Base-by-base conservation (phyloP, 768 basidiomycete genomes). In the Suillus subalutaceus region DNA sequence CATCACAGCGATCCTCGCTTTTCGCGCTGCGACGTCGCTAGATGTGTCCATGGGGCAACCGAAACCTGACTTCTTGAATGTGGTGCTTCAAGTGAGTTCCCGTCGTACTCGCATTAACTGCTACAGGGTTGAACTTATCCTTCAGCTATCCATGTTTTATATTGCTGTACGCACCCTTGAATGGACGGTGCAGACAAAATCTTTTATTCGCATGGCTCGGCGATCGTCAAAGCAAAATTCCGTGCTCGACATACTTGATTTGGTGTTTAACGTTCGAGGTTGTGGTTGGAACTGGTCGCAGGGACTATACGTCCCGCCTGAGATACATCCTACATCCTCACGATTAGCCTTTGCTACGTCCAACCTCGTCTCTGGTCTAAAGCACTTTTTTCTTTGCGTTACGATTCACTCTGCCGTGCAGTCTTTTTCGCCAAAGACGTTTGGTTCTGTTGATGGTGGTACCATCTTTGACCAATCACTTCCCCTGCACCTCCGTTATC, bases 251-350 rank as follows among this genome's bases (percentile, higher is more conserved):
- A 82, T 83, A 3, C 67, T 82, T 16, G 88, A 90, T 63, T 79
- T 91, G 23, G 68, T 67, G 30, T 78, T 75, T 69, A 87, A 83
- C 66, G 68, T 86, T 16, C 86, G 90, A 20, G 90, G 89, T 8
- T 71, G 79, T 56, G 88, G 86, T 15, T 90, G 89, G 89, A 76
- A 83, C 52, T 89, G 87, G 84, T 86, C 87, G 2, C 68, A 74
- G 38, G 67, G 70, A 32, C 16, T 72, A 9, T 62, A 71, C 59
- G 46, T 76, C 32, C 73, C 78, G 6, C 73, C 65, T 7, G 83
- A 85, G 67, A 81, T 77, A 12, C 82, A 84, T 23, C 78, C 82
- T 2, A 74, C 76, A 8, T 66, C 72, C 1, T 80, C 83, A 26
- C 79, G 73, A 10, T 20, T 65, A 1, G 67, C 73, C 16, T 89